phyloP scores from a whole-genome alignment of 148 eudicot species.

The Camellia japonica region DNA sequence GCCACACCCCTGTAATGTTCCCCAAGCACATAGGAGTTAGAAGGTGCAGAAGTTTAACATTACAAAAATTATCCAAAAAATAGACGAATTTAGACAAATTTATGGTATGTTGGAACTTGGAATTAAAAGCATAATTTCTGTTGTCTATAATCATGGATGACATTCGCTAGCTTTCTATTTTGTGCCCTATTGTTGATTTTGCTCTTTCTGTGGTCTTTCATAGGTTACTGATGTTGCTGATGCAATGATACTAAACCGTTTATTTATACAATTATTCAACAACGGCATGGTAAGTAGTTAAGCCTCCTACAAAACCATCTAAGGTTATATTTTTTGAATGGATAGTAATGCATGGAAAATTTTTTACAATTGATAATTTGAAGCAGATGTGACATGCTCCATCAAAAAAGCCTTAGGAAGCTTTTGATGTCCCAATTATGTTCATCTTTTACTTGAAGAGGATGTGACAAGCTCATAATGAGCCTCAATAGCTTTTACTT shows the following conservation, averaged over 20 bases:
- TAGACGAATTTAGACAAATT: constrained; percentile 92
- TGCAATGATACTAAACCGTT: constrained; percentile 81
- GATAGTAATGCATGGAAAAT: too few species aligned
- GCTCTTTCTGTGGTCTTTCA: background rate
- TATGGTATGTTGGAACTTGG: constrained; percentile 39
- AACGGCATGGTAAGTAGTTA: constrained; percentile 65
- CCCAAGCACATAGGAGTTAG: constrained; percentile 19
- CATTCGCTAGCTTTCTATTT: background rate
- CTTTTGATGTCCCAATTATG: too few species aligned
- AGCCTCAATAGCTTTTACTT: too few species aligned
- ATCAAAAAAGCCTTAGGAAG: too few species aligned
- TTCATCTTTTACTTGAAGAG: too few species aligned
- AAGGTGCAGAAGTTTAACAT: background rate
- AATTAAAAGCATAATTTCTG: background rate
- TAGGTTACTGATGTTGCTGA: constrained; percentile 96
- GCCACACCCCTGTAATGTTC: constrained; percentile 73
- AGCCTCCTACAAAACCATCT: too few species aligned
- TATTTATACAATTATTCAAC: constrained; percentile 70
- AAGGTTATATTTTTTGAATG: too few species aligned
- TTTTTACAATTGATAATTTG: too few species aligned
- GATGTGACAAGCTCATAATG: too few species aligned
- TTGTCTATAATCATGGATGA: background rate
- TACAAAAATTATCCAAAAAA: background rate
- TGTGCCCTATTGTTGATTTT: constrained; percentile 2
- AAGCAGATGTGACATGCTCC: too few species aligned